Base-by-base conservation (phyloP, 164 flowering plant genomes). In the Magnolia sinica region DNA sequence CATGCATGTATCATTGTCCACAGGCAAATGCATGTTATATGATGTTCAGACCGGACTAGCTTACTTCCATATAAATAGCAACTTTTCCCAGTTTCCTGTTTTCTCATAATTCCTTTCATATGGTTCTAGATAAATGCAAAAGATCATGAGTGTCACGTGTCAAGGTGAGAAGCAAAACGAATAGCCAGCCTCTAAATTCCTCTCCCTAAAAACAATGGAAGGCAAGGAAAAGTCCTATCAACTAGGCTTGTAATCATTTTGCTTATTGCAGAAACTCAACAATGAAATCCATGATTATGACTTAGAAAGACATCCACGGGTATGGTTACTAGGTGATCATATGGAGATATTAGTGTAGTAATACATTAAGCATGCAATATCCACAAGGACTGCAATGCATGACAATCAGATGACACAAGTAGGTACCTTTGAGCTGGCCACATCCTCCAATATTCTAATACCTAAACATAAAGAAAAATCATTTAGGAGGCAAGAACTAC, bases 401-500 rank as follows among this genome's bases (percentile, higher is more conserved):
- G 22, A 22, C n/a, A 76, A 14, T 50, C 4, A 74, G 74, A 45
- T 19, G 29, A 67, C 1, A 78, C 58, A 22, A 22, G 76, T 8
- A 71, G 31, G 71, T 88, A 95, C 99, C 98, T 88, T 88, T 45
- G 86, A 51, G 72, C 78, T 82, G 70, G 95, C 80, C 51, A 96
- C 90, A 79, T 92, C 97, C 84, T 96, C 99, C 82, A 96, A 90
- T 68, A 96, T 91, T 85, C 99, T 88, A 77, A 90, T 87, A 80
- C 98, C 98, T 95, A 88, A 79, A 80, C 79, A 72, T 9, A 68
- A 61, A 75, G 51, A 31, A 72, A 68, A 64, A 68, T 22, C 11
- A 83, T 7, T 55, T 71, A 55, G 50, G 22, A 73, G 8, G 66
- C 23, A 71, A n/a, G 55, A 64, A 22, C 19, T 55, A 8, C 45